phyloP scores from a whole-genome alignment of 495 filamentous ascomycete species.

The Parmelia sp. region DNA sequence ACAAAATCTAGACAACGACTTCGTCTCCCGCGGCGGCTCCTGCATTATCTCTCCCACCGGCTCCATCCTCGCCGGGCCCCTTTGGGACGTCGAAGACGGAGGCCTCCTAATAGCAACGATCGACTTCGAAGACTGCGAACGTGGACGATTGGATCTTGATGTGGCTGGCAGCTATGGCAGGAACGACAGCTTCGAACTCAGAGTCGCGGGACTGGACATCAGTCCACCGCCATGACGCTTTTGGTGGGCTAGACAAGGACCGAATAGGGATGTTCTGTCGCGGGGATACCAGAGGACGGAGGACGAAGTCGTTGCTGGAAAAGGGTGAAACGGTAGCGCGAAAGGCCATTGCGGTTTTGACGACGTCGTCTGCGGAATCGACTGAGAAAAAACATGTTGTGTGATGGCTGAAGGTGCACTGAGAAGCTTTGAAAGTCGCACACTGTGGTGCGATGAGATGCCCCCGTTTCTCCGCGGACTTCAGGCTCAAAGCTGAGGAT shows the following conservation, averaged over 20 bases:
- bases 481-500: background rate
- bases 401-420: background rate
- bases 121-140: slow-evolving; percentile 58
- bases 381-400: background rate
- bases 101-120: slow-evolving; percentile 45
- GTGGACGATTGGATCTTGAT: slow-evolving; percentile 59
- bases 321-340: background rate
- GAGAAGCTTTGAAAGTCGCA: background rate
- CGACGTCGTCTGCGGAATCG: background rate
- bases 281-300: background rate
- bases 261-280: background rate
- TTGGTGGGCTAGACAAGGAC: background rate
- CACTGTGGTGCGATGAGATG: background rate
- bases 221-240: slow-evolving; percentile 56
- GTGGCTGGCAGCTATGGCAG: slow-evolving; percentile 75
- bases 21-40: slow-evolving; percentile 67
- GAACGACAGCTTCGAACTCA: slow-evolving; percentile 74
- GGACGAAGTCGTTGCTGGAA: background rate
- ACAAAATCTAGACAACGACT: slow-evolving; percentile 35
- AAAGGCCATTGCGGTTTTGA: background rate
- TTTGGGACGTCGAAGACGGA: slow-evolving; percentile 73
- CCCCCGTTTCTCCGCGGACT: background rate
- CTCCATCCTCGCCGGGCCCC: slow-evolving; percentile 66
- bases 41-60: slow-evolving; percentile 77
- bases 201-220: slow-evolving; percentile 68